phyloP scores from a whole-genome alignment of 768 basidiomycete species.

The Dentipellis fragilis region DNA sequence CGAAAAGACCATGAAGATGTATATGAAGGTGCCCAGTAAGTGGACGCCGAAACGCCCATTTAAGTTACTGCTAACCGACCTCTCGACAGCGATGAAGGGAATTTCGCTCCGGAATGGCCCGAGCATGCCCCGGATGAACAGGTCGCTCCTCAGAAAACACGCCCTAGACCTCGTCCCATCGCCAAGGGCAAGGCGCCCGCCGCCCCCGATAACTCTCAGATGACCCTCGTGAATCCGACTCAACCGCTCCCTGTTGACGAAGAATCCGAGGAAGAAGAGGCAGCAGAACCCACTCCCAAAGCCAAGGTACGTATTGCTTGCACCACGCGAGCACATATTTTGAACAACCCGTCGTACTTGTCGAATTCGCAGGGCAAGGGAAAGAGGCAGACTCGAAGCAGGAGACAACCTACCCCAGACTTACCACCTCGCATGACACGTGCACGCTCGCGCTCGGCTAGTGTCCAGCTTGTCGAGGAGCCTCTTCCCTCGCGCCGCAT shows the following conservation, averaged over 20 bases:
- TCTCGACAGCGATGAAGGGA: background rate
- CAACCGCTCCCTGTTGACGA: background rate
- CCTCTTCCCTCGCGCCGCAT: background rate
- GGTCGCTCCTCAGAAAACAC: background rate
- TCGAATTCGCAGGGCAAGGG: too few species aligned
- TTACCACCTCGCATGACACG: background rate
- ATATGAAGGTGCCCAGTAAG: too few species aligned
- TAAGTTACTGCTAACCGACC: background rate
- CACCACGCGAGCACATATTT: too few species aligned
- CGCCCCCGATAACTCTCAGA: background rate
- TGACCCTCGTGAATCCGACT: background rate
- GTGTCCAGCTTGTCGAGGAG: background rate
- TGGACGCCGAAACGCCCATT: too few species aligned
- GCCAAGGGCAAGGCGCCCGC: background rate
- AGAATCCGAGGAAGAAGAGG: background rate
- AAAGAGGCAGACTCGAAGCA: too few species aligned
- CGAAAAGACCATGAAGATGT: too few species aligned
- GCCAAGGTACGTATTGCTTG: too few species aligned
- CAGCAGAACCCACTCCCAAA: too few species aligned
- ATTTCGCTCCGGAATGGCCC: background rate
- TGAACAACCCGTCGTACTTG: too few species aligned
- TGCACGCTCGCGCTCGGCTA: background rate
- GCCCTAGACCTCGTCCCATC: background rate
- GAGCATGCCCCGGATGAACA: background rate
- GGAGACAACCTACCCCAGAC: background rate